Evolutionary conservation across 1,284 basidiomycete genomes (phyloP).

Genomic region (Leccinum fallax): DNA sequence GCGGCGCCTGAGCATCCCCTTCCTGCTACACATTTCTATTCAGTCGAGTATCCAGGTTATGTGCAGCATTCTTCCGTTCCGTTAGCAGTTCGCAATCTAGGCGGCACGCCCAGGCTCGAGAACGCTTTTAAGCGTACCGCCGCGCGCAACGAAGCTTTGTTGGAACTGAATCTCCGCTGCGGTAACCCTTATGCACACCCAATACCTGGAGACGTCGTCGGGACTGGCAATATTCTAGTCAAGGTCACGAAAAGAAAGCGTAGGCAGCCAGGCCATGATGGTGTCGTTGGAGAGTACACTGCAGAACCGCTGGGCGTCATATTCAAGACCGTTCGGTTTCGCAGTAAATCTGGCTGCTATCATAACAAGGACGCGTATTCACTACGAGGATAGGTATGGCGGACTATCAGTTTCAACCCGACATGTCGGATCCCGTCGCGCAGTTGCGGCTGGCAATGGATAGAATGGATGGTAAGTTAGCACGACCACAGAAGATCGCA

Average conservation of each 20-base stretch:
- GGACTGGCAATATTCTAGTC: conserved; percentile 78
- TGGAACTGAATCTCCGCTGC: conserved; percentile 77
- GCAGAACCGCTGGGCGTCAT: conserved; percentile 77
- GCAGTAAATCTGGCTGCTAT: conserved; percentile 58
- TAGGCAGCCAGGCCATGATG: conserved; percentile 40
- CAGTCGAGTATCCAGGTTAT: conserved; percentile 90
- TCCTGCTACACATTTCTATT: conserved; percentile 67
- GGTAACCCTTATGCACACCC: conserved; percentile 80
- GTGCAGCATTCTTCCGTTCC: conserved; percentile 66
- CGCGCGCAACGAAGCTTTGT: conserved; percentile 56
- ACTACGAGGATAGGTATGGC: conserved; percentile 72
- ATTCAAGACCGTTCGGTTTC: conserved; percentile 84
- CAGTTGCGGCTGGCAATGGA: conserved; percentile 74
- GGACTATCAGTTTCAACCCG: conserved; percentile 86
- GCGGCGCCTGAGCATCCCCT: conserved; percentile 51
- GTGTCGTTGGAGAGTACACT: conserved; percentile 74
- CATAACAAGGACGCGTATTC: neutral
- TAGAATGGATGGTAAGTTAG: conserved; percentile 70
- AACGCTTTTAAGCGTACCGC: conserved; percentile 69
- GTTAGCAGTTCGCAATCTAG: conserved; percentile 64
- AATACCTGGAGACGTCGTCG: conserved; percentile 75
- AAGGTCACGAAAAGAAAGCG: conserved; percentile 76
- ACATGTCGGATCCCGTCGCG: conserved; percentile 67
- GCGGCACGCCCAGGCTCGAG: conserved; percentile 71
- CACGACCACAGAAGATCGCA: conserved; percentile 9